These are phyloP conservation scores for Coniochaeta sp. DNA, from an alignment of 2,329 filamentous ascomycete genomes.

Conservation along the genomic window DNA sequence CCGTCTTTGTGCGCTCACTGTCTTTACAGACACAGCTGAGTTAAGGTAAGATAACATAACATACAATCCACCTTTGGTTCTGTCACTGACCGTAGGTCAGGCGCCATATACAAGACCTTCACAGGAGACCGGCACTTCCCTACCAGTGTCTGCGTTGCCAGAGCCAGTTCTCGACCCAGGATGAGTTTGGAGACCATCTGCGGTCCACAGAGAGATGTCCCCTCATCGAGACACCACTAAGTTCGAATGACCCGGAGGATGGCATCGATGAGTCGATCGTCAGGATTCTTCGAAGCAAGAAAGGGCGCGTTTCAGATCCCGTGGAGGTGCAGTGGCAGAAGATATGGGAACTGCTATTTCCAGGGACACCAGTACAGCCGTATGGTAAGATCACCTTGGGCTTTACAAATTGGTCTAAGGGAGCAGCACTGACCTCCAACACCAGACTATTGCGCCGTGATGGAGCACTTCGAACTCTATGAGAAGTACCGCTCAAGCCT, in stretches of 20 bases:
- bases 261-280: slow-evolving; percentile 4
- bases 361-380: slow-evolving; percentile 2
- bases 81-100: neutral
- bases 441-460: slow-evolving; percentile 5
- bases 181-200: slow-evolving; percentile 2
- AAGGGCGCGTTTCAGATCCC: slow-evolving; percentile 3
- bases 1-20: slow-evolving; percentile 34
- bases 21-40: slow-evolving; percentile 32
- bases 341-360: slow-evolving; percentile 7
- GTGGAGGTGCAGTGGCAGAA: slow-evolving; percentile 7
- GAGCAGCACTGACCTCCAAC: neutral
- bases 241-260: slow-evolving; percentile 2
- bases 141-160: slow-evolving; percentile 4
- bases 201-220: neutral
- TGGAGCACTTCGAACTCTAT: slow-evolving; percentile 7
- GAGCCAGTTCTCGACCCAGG: slow-evolving; percentile 3
- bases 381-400: slow-evolving; percentile 1
- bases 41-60: slow-evolving; percentile 22
- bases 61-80: neutral
- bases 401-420: neutral
- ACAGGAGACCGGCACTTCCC: slow-evolving; percentile 1
- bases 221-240: neutral
- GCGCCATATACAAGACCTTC: slow-evolving; percentile 6
- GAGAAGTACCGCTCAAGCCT: slow-evolving; percentile 3
- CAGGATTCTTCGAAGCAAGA: slow-evolving; percentile 4